A percentile compares a stretch with the other conserved stretches of the same genome.
phyloP scores from a whole-genome alignment of 495 filamentous ascomycete species.

The Podospora pseudopauciseta region DNA sequence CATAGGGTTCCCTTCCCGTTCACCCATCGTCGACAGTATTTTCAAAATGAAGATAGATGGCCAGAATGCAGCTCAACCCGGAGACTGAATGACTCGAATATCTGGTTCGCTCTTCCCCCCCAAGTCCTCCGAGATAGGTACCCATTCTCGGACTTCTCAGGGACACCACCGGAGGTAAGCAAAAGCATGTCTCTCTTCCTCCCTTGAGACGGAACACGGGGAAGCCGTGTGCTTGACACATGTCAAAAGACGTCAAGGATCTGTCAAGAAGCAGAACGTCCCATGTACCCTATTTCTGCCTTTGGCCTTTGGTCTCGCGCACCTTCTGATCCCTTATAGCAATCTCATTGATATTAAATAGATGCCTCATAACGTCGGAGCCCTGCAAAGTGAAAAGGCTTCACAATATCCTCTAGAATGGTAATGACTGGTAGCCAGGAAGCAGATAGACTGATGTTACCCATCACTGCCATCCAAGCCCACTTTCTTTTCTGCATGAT shows the following conservation, averaged over 20 bases:
- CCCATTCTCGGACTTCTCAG: not conserved
- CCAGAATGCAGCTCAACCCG: not conserved
- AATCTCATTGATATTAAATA: too few relatives aligned
- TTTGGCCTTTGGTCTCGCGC: too few relatives aligned
- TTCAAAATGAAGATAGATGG: not conserved
- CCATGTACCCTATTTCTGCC: too few relatives aligned
- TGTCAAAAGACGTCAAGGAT: not conserved
- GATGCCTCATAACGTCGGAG: too few relatives aligned
- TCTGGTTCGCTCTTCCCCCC: not conserved
- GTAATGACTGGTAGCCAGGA: not conserved
- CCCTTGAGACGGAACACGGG: not conserved
- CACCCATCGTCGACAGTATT: not conserved
- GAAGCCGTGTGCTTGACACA: not conserved
- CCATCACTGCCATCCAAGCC: not conserved
- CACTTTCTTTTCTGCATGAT: not conserved
- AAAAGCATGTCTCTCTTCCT: not conserved
- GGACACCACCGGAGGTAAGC: not conserved
- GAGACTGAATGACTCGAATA: not conserved
- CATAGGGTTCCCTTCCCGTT: not conserved
- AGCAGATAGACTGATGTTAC: not conserved
- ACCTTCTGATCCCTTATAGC: too few relatives aligned
- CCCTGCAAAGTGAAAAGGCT: not conserved
- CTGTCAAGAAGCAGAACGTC: not conserved
- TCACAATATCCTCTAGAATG: not conserved
- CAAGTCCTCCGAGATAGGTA: not conserved